A percentile compares a stretch with the other conserved stretches of the same genome.
Evolutionary conservation across 441 rosid genomes (phyloP).

Genomic region (Metrosideros polymorpha): DNA sequence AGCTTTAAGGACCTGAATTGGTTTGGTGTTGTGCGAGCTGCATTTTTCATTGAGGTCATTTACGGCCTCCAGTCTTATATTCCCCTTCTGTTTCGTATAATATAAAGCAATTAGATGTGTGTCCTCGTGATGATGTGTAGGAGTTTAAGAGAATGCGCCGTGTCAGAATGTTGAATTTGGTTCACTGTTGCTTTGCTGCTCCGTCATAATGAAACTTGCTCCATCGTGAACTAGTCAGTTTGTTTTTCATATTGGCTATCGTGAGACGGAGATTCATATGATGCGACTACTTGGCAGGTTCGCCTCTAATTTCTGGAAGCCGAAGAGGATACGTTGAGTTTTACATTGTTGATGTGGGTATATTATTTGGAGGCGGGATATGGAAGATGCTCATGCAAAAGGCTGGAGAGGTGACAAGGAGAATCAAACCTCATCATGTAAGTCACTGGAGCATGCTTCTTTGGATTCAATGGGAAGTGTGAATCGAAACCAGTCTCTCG

Average conservation of each 20-base stretch:
- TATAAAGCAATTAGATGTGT: neutral
- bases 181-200: neutral
- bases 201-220: neutral
- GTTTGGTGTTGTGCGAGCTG: neutral
- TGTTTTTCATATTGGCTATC: neutral
- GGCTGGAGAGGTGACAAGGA: slow-evolving; percentile 20
- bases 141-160: neutral
- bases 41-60: neutral
- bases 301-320: slow-evolving; percentile 1
- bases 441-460: neutral
- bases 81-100: neutral
- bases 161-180: neutral
- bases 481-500: slow-evolving; percentile 22
- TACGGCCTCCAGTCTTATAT: neutral
- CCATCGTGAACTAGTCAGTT: neutral
- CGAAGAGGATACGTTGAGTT: slow-evolving; percentile 10
- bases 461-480: slow-evolving; percentile 13
- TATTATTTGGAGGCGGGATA: slow-evolving; percentile 12
- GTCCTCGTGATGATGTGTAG: neutral
- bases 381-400: slow-evolving; percentile 28
- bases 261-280: neutral
- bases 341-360: slow-evolving; percentile 1
- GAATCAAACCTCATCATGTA: slow-evolving; percentile 22
- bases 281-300: neutral
- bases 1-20: neutral